Evolutionary conservation across 192 early-diverging fungal species (phyloP), one percentile per base, ranked within the genome.

Genomic region (Mortierella antarctica): DNA sequence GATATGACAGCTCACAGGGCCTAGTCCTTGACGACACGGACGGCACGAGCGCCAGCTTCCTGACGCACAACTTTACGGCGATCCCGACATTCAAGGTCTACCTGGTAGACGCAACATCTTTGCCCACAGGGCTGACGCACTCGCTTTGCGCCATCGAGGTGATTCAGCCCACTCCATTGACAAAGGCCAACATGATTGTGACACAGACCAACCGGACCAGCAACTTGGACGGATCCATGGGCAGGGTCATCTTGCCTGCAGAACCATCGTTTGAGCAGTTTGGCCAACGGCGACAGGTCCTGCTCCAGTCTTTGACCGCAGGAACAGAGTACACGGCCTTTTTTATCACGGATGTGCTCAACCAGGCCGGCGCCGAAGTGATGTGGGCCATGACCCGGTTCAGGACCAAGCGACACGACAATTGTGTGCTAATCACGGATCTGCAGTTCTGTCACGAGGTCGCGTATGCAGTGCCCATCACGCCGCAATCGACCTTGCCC

Each of bases 391-490:
- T 65, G 67, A 67, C 60, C 51, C 10, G 65, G 6, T 75, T 78
- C 47, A 67, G 47, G 47, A 70, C 66, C 60, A 82, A 70, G 55
- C 49, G 46, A n/a, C 75, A 60, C 21, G 52, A 73, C 18, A 86
- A 83, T 58, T 90, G 89, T 71, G 65, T 77, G 50, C 47, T 90
- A 60, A 77, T 90, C 20, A 84, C 85, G 59, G 70, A 86, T 39
- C 67, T 90, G 17, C 39, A 51, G 41, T 87, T 88, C 53, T 90
- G 89, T 69, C 47, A 84, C 13, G 75, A 86, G 62, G 87, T 90
- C 2, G 86, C 86, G 1, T 90, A 90, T 64, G 83, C 85, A 40
- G 89, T 90, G 15, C 87, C 86, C 5, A 62, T 80, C 47, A 80
- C 77, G 18, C 65, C 77, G 17, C 23, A 56, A 9, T 72, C 70